Evolutionary conservation across 2,329 filamentous ascomycete species (phyloP).

Genomic region (Nemania serpens): DNA sequence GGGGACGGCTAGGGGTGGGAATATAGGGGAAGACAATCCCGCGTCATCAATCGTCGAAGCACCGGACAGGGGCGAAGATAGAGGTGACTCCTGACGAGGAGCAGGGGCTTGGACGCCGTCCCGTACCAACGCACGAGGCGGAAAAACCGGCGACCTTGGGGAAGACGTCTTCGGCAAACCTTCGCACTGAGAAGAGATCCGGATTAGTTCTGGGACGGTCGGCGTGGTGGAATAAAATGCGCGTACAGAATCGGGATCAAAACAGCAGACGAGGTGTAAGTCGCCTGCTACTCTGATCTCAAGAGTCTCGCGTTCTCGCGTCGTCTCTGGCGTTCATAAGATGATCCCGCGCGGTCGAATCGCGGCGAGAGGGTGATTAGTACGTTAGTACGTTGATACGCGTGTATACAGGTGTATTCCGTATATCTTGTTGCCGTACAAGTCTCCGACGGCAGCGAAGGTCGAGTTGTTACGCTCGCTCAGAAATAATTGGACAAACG

Average conservation of each 20-base stretch:
- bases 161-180: slow-evolving; percentile 61
- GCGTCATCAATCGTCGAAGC: slow-evolving; percentile 63
- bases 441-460: slow-evolving; percentile 6
- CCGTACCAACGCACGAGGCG: slow-evolving; percentile 66
- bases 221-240: slow-evolving; percentile 6
- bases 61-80: slow-evolving; percentile 64
- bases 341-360: background rate
- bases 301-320: slow-evolving; percentile 17
- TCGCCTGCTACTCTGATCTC: slow-evolving; percentile 35
- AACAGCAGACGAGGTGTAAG: slow-evolving; percentile 33
- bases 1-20: slow-evolving; percentile 64
- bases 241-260: slow-evolving; percentile 31
- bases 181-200: slow-evolving; percentile 31
- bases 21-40: slow-evolving; percentile 58
- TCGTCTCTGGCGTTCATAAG: slow-evolving; percentile 16
- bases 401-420: background rate
- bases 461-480: slow-evolving; percentile 19
- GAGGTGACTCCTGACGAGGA: slow-evolving; percentile 47
- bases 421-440: background rate
- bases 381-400: too few species aligned
- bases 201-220: slow-evolving; percentile 23
- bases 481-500: slow-evolving; percentile 24
- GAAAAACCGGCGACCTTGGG: slow-evolving; percentile 50
- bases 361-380: slow-evolving; percentile 4
- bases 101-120: slow-evolving; percentile 53